Evolutionary conservation across 108 stramenopile species (phyloP), one percentile per base, ranked within the genome.

Genomic region (Nitzschia inconspicua): DNA sequence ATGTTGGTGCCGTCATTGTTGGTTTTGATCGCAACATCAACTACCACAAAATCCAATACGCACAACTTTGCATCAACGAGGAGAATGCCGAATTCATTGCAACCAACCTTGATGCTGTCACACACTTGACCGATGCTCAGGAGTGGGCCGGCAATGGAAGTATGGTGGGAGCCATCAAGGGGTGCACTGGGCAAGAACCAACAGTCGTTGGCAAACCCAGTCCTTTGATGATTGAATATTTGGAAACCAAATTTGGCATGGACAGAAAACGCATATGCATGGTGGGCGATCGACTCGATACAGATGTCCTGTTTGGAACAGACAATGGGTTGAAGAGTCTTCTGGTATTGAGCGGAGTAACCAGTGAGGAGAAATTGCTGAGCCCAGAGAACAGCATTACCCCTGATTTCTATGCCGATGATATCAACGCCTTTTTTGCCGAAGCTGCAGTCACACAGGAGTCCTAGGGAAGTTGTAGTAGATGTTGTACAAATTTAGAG

Each of bases 1-100:
- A 97, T 60, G 95, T 98, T 24, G 98, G 95, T 2, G 64, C 72
- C 14, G 95, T 98, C 41, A 79, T 98, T 42, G 95, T 95, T 28
- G 98, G 98, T 35, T 96, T 98, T 59, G 98, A 98, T 80, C 78
- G 95, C 14, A 48, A 78, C 36, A 80, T 98, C 70, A 98, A 97
- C 67, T 98, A 98, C 70, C 97, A 97, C 89, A 98, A 98, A 66
- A 96, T 98, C 64, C 98, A 98, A 70, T 95, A 94, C 61, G 96
- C 98, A 22, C 97, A 98, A 70, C 79, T 98, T 24, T 95, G 94
- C 68, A 96, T 98, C 63, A 96, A 97, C 60, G 93, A 97, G 67
- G 74, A 70, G 13, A 93, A 86, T 40, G 95, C 94, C 56, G 83
- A 96, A 63, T 98, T 98, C 73, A 97, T 98, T 65, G 98, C 98